phyloP scores from a whole-genome alignment of 208 protist species.

The Porcisia hertigi region DNA sequence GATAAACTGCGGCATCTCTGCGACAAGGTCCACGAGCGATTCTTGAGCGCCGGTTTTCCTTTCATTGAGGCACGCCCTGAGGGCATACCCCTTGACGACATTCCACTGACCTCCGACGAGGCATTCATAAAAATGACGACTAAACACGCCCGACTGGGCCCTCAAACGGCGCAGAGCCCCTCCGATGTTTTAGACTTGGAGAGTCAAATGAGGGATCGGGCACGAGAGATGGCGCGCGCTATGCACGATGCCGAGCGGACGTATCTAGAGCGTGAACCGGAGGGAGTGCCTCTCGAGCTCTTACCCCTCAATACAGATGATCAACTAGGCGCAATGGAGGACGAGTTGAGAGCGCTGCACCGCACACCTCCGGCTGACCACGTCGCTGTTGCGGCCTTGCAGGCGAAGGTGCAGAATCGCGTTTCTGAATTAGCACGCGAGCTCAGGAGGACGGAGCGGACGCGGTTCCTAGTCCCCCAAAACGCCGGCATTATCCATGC shows the following conservation, averaged over 20 bases:
- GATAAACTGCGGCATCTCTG: constrained; percentile 38
- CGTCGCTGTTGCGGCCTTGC: constrained; percentile 28
- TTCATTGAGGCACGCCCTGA: constrained; percentile 44
- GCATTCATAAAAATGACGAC: constrained; percentile 29
- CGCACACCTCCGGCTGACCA: constrained; percentile 7
- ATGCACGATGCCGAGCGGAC: constrained; percentile 58
- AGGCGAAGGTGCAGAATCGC: constrained; percentile 42
- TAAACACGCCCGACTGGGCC: constrained; percentile 25
- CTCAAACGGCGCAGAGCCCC: constrained; percentile 19
- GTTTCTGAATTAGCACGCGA: constrained; percentile 46
- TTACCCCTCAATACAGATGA: constrained; percentile 61
- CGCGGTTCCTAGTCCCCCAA: constrained; percentile 27
- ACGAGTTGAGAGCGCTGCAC: constrained; percentile 37
- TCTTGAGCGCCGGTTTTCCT: constrained; percentile 16
- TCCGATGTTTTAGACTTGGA: constrained; percentile 23
- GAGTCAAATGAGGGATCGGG: constrained; percentile 38
- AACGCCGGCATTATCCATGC: too few relatives aligned
- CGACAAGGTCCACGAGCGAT: constrained; percentile 17
- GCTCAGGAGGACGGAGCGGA: constrained; percentile 36
- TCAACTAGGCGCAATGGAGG: constrained; percentile 42
- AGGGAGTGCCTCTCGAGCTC: constrained; percentile 46
- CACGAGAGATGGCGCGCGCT: constrained; percentile 40
- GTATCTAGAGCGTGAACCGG: constrained; percentile 49
- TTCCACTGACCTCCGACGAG: constrained; percentile 33
- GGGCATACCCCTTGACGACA: constrained; percentile 48